phyloP scores from a whole-genome alignment of 371 early-diverging fungal genomes.

The Mortierella sp. region DNA sequence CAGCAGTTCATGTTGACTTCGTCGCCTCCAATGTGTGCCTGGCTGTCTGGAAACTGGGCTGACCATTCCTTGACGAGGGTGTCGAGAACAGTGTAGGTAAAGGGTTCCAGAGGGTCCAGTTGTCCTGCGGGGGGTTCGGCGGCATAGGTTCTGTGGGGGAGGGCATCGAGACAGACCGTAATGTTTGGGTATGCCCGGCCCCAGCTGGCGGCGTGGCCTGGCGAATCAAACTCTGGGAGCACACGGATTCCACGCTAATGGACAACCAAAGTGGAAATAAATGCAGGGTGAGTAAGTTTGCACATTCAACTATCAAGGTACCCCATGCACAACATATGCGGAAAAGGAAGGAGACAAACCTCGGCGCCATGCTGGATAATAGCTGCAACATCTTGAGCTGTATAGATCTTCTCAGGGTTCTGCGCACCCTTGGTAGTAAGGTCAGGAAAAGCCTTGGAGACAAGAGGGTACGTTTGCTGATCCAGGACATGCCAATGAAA shows the following conservation, averaged over 20 bases:
- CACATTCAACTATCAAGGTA: no score
- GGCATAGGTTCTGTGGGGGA: conserved; percentile 59
- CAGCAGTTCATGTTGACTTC: conserved; percentile 82
- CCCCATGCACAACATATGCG: not conserved
- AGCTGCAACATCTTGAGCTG: conserved; percentile 67
- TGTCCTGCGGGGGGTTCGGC: conserved; percentile 84
- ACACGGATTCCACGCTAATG: conserved; percentile 81
- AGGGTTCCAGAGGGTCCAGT: conserved; percentile 72
- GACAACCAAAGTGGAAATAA: not conserved
- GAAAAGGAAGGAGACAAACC: conserved; percentile 11
- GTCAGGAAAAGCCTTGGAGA: conserved; percentile 68
- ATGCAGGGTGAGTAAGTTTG: not conserved
- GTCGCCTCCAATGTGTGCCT: conserved; percentile 83
- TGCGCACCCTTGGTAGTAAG: conserved; percentile 77
- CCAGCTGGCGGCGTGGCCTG: conserved; percentile 78
- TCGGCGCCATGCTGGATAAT: conserved; percentile 72
- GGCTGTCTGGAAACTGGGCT: conserved; percentile 72
- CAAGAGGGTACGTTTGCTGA: conserved; percentile 81
- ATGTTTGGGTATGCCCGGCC: conserved; percentile 48
- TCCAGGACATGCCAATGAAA: conserved; percentile 91
- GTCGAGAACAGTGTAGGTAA: conserved; percentile 69
- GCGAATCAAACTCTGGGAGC: conserved; percentile 74
- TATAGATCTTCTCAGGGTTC: conserved; percentile 64
- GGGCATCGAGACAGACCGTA: conserved; percentile 42
- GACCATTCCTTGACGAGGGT: conserved; percentile 75